phyloP scores from a whole-genome alignment of 1,284 basidiomycete genomes.

The Tilletia indica region DNA sequence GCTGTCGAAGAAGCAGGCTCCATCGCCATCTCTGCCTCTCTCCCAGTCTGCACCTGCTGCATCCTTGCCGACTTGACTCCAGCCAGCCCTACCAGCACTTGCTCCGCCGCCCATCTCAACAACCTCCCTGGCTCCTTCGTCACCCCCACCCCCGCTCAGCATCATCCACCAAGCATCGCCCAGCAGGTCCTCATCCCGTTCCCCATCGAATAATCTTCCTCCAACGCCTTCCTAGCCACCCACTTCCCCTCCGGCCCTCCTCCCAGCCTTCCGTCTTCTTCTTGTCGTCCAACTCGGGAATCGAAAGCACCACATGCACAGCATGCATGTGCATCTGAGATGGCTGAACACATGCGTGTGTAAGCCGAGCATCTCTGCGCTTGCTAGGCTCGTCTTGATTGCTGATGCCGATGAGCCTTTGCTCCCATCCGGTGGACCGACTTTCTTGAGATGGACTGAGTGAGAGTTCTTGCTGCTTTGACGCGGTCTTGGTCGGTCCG shows the following conservation, averaged over 20 bases:
- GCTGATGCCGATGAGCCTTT: background rate
- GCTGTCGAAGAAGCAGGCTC: no score
- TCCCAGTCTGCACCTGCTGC: no score
- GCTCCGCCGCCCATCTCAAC: no score
- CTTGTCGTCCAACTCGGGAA: slow-evolving; percentile 28
- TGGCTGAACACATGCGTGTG: slow-evolving; percentile 85
- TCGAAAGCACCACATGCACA: slow-evolving; percentile 60
- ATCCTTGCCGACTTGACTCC: no score
- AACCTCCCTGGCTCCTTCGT: no score
- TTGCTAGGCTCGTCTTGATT: background rate
- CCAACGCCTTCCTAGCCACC: background rate
- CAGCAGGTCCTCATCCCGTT: no score
- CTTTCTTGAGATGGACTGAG: background rate
- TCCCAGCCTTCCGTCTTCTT: background rate
- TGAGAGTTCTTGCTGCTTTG: background rate
- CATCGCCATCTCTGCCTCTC: no score
- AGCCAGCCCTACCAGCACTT: no score
- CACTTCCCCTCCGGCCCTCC: background rate
- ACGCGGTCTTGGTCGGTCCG: background rate
- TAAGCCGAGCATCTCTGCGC: slow-evolving; percentile 26
- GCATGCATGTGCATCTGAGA: slow-evolving; percentile 79
- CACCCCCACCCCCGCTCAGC: no score
- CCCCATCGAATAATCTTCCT: no score
- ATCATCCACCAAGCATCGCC: no score
- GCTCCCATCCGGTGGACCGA: background rate